Evolutionary conservation across 805 yeast genomes (phyloP).

Genomic region (Pichia ethanolica): DNA sequence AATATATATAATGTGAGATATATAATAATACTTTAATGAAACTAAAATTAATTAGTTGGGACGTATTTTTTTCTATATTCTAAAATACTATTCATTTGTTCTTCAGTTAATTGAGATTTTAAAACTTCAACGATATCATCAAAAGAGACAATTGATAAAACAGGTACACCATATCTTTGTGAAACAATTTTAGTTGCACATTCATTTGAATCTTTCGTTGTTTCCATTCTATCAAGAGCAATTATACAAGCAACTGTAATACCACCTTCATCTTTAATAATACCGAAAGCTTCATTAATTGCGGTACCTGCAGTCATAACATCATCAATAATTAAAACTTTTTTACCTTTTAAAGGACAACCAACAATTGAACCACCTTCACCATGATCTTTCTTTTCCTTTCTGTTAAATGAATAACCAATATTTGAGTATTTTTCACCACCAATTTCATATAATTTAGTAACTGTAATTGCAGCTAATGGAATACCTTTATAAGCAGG

Average conservation of each 20-base stretch:
- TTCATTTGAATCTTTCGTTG: constrained; percentile 54
- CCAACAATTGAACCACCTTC: constrained; percentile 97
- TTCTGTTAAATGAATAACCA: constrained; percentile 92
- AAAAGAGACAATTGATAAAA: constrained; percentile 69
- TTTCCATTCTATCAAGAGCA: constrained; percentile 94
- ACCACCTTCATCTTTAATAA: constrained; percentile 66
- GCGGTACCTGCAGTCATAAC: constrained; percentile 99
- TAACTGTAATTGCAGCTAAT: constrained; percentile 85
- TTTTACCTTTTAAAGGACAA: constrained; percentile 59
- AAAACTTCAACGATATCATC: constrained; percentile 65
- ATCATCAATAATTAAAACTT: constrained; percentile 84
- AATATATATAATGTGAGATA: no score
- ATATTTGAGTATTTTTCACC: constrained; percentile 66
- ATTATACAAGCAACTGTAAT: constrained; percentile 75
- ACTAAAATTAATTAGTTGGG: constrained; percentile 25
- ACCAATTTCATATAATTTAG: constrained; percentile 85
- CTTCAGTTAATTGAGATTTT: constrained; percentile 43
- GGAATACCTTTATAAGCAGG: constrained; percentile 99
- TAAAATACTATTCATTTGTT: constrained; percentile 50
- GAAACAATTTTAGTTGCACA: constrained; percentile 82
- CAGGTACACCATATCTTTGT: constrained; percentile 70
- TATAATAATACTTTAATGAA: not conserved
- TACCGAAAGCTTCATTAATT: constrained; percentile 83
- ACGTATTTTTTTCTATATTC: constrained; percentile 48
- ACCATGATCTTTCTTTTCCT: constrained; percentile 95